Evolutionary conservation across 805 yeast species (phyloP).

Genomic region (Ogataea neopini): DNA sequence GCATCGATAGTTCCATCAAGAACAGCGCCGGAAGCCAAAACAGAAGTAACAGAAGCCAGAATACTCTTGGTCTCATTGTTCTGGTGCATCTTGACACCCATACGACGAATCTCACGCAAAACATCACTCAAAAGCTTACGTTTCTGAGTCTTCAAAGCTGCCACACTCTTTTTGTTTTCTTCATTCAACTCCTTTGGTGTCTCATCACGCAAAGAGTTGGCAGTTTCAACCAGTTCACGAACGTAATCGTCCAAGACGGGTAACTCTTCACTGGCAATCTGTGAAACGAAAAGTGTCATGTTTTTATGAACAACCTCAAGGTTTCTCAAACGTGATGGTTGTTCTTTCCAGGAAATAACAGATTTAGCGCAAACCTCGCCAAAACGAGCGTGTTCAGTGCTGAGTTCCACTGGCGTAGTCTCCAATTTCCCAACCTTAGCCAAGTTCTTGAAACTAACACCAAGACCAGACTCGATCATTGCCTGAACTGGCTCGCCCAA

Average conservation of each 20-base stretch:
- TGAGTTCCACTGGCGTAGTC: background rate
- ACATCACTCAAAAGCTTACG: constrained; percentile 74
- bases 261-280: constrained; percentile 36
- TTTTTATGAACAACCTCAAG: constrained; percentile 51
- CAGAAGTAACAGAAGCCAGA: constrained; percentile 61
- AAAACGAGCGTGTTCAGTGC: background rate
- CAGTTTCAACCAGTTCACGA: constrained; percentile 51
- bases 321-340: constrained; percentile 60
- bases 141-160: constrained; percentile 80
- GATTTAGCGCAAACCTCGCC: background rate
- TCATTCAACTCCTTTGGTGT: constrained; percentile 75
- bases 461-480: constrained; percentile 61
- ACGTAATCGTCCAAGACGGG: constrained; percentile 60
- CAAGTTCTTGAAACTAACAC: constrained; percentile 12
- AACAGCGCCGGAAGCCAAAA: constrained; percentile 56
- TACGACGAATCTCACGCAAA: constrained; percentile 66
- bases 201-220: constrained; percentile 65
- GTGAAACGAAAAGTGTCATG: constrained; percentile 49
- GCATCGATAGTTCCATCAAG: constrained; percentile 48
- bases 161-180: constrained; percentile 68
- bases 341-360: constrained; percentile 50
- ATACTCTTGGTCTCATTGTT: constrained; percentile 64
- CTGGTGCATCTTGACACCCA: constrained; percentile 72
- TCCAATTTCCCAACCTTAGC: constrained; percentile 5
- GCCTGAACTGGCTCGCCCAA: constrained; percentile 52